Evolutionary conservation across 2,329 filamentous ascomycete species (phyloP).

Genomic region (Aspergillus fischeri): DNA sequence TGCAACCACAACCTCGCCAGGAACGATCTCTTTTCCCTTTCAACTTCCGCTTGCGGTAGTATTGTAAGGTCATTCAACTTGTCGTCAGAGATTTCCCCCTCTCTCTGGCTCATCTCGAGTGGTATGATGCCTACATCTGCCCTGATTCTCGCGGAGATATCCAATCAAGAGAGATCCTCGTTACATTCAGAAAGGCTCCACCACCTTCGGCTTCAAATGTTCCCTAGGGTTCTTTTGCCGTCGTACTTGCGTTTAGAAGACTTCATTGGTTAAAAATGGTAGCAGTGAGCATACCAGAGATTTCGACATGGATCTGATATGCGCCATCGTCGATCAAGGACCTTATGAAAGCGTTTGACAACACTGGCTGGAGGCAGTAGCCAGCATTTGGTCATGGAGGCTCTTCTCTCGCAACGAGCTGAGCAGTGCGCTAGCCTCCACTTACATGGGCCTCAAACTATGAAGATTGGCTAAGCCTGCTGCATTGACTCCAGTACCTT

Average conservation of each 20-base stretch:
- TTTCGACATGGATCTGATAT: neutral
- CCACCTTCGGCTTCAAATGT: neutral
- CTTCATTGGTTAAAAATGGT: neutral
- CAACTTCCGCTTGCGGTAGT: neutral
- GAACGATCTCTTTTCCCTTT: neutral
- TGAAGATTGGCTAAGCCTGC: neutral
- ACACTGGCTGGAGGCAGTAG: neutral
- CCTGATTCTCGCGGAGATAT: neutral
- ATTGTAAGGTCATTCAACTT: slow-evolving; percentile 1
- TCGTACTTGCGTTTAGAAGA: neutral
- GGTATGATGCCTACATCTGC: slow-evolving; percentile 14
- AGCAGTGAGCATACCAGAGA: neutral
- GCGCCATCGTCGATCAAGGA: neutral
- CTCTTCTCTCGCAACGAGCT: neutral
- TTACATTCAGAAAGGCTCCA: neutral
- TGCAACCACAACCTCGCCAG: neutral
- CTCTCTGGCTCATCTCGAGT: slow-evolving; percentile 1
- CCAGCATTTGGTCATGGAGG: neutral
- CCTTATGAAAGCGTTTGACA: neutral
- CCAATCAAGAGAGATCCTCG: neutral
- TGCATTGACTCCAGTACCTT: neutral
- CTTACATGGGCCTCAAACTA: neutral
- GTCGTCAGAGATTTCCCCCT: neutral
- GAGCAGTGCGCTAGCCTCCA: neutral
- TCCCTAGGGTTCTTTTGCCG: neutral